A percentile compares a stretch with the other conserved stretches of the same genome.
phyloP scores from a whole-genome alignment of 345 rosid species.

The Populus nigra region DNA sequence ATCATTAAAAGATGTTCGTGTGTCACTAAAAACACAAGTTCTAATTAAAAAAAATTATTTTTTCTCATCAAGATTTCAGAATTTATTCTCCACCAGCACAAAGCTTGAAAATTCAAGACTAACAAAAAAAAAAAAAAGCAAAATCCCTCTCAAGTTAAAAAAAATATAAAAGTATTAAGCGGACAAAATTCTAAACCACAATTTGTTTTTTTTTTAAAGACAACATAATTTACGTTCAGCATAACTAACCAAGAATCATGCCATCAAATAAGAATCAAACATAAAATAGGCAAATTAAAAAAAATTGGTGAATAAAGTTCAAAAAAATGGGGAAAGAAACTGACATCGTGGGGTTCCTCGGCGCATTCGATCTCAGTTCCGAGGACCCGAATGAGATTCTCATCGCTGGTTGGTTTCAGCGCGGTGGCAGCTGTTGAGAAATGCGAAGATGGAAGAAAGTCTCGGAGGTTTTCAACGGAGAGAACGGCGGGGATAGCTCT shows the following conservation, averaged over 20 bases:
- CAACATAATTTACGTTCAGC: neutral
- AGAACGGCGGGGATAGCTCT: slow-evolving; percentile 11
- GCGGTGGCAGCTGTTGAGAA: slow-evolving; percentile 33
- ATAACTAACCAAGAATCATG: neutral
- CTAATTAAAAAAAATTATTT: neutral
- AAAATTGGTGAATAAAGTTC: neutral
- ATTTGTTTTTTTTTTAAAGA: too few species aligned
- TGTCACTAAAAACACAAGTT: neutral
- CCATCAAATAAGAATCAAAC: neutral
- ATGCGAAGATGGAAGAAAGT: slow-evolving; percentile 14
- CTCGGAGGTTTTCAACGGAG: slow-evolving; percentile 7
- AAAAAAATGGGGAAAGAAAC: neutral
- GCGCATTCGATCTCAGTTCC: slow-evolving; percentile 55
- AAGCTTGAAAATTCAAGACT: neutral
- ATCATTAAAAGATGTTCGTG: too few species aligned
- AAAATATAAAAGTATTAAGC: neutral
- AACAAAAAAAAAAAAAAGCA: neutral
- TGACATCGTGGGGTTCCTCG: slow-evolving; percentile 26
- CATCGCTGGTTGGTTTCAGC: slow-evolving; percentile 34
- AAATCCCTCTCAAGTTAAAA: neutral
- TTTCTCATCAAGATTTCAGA: neutral
- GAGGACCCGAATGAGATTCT: slow-evolving; percentile 40
- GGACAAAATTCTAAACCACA: neutral
- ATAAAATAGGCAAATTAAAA: neutral
- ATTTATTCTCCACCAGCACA: neutral